Conservation (phyloP, 768 basidiomycete species). For the Ephemerocybe angulata region DNA sequence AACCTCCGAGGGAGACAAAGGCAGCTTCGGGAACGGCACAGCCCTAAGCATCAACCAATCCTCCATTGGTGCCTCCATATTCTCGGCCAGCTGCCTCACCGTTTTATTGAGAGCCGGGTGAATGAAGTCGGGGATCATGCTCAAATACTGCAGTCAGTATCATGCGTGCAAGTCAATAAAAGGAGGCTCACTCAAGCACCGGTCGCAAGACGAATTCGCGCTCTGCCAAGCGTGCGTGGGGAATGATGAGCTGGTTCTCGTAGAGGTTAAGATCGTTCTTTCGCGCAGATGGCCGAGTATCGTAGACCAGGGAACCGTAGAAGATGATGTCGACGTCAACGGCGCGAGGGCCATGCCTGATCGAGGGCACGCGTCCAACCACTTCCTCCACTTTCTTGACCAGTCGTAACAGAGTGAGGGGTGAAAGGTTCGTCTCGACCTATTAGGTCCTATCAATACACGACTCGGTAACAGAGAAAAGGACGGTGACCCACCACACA, state of each 20-base stretch:
- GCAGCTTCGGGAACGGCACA: constrained; percentile 66
- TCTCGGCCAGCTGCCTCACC: constrained; percentile 43
- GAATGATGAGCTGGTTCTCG: constrained; percentile 71
- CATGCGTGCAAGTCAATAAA: no score
- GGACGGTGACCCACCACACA: constrained; percentile 64
- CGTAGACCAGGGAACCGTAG: constrained; percentile 60
- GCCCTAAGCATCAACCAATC: constrained; percentile 63
- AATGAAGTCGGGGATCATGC: constrained; percentile 73
- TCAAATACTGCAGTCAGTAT: constrained; percentile 24
- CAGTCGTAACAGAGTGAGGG: constrained; percentile 53
- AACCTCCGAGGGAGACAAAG: constrained; percentile 22
- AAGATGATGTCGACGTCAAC: constrained; percentile 87
- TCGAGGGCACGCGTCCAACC: constrained; percentile 76
- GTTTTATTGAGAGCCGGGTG: constrained; percentile 59
- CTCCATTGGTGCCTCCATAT: constrained; percentile 30
- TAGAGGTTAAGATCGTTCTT: constrained; percentile 47
- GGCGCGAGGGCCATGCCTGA: constrained; percentile 83
- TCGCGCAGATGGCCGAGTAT: constrained; percentile 45
- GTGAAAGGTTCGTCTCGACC: constrained; percentile 72
- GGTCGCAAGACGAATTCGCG: constrained; percentile 92
- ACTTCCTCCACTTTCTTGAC: constrained; percentile 69
- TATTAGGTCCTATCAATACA: constrained; percentile 26
- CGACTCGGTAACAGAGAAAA: background rate
- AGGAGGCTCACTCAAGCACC: constrained; percentile 68
- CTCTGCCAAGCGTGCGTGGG: constrained; percentile 78